A percentile compares a stretch with the other conserved stretches of the same genome.
phyloP scores from a whole-genome alignment of 1,139 yeast genomes.

The Yamadazyma sp. region DNA sequence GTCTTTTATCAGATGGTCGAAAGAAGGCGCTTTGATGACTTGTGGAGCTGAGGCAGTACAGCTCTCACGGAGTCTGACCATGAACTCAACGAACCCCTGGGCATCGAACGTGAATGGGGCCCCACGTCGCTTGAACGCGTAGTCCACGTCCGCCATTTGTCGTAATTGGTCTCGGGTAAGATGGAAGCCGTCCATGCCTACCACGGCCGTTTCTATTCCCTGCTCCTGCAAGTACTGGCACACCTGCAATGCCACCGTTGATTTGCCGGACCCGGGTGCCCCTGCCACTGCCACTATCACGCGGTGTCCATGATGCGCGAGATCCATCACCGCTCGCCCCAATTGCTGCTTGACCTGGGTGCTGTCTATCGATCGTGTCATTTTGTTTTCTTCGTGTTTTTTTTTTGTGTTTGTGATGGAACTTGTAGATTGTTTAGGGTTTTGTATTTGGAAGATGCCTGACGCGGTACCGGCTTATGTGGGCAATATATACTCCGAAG shows the following conservation, averaged over 20 bases:
- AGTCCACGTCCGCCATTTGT: slow-evolving; percentile 50
- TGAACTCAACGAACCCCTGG: slow-evolving; percentile 27
- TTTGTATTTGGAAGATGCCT: too few species aligned
- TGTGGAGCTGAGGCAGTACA: slow-evolving; percentile 10
- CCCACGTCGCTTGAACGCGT: slow-evolving; percentile 70
- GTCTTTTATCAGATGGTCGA: slow-evolving; percentile 71
- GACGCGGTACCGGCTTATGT: too few species aligned
- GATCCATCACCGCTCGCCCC: neutral
- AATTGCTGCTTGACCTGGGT: neutral
- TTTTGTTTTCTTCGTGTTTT: too few species aligned
- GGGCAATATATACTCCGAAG: too few species aligned
- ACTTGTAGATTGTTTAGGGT: too few species aligned
- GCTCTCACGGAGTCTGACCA: slow-evolving; percentile 18
- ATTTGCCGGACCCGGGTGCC: slow-evolving; percentile 82
- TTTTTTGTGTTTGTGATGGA: too few species aligned
- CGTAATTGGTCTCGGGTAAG: slow-evolving; percentile 56
- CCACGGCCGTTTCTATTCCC: slow-evolving; percentile 11
- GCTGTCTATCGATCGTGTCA: neutral
- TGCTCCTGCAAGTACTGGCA: slow-evolving; percentile 15
- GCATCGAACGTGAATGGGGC: slow-evolving; percentile 86
- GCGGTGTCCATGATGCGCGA: slow-evolving; percentile 20
- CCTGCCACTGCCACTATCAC: slow-evolving; percentile 65
- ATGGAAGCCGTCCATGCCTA: slow-evolving; percentile 78
- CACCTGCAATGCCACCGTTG: slow-evolving; percentile 54
- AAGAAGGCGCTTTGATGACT: slow-evolving; percentile 56